Evolutionary conservation across 805 yeast species (phyloP), one percentile per base, ranked within the genome.

Genomic region (Teunomyces barrocoloradensis): DNA sequence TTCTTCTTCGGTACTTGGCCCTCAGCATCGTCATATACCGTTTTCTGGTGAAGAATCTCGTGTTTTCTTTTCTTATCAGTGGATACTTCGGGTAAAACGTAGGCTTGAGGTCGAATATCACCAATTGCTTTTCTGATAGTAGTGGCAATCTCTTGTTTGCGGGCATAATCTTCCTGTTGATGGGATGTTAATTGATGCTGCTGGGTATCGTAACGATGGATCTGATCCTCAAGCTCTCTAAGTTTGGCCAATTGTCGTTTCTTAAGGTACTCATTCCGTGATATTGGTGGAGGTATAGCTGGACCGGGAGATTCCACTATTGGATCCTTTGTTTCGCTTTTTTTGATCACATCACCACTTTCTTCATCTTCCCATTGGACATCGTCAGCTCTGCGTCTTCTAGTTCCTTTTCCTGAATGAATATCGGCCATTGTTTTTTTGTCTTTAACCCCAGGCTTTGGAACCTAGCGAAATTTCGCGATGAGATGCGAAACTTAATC

Each of bases 41-140:
- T 57, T 40, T 74, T 71, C 2, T 70, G 58, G 47, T 74, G 65
- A 39, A 87, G 66, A 2, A 71, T 73, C 2, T 73, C 76, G 43
- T 74, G 75, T 58, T 85, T 86, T 23, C 83, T 63, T 52, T 77
- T 75, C 18, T 71, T 65, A 51, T 83, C 52, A 10, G 36, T 33
- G 7, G 38, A 18, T 11, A 9, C 40, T 5, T 49, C 52, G 6
- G 37, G 48, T 11, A 45, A 40, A 6, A 38, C 43, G 41, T 39
- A 45, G 15, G 29, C 28, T n/a, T n/a, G 33, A 21, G 35, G 15
- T n/a, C 29, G 45, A 4, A n/a, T 36, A 7, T 18, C 25, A 3
- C 33, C 45, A 20, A 38, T 33, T 4, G 50, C 39, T 18, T 49
- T 54, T 15, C 51, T 51, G 25, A 58, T 51, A 4, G 54, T 40